These are phyloP conservation scores for Phytophthora constricta DNA, from an alignment of 352 stramenopile genomes.

Conservation along the genomic window DNA sequence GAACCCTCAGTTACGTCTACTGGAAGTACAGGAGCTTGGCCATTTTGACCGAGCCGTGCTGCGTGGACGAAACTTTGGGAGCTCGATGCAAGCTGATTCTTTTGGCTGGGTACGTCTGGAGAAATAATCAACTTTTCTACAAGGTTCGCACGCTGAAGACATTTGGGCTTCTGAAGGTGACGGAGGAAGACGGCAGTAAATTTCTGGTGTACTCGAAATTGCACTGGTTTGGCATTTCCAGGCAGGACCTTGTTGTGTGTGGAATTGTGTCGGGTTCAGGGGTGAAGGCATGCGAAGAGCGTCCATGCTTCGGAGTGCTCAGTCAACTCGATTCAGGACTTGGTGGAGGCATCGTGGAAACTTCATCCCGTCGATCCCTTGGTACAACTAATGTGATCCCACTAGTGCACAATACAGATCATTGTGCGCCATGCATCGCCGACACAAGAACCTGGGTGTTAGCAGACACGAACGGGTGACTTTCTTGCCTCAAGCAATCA, in stretches of 20 bases:
- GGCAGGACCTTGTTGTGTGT: constrained; percentile 12
- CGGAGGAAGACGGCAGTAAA: constrained; percentile 9
- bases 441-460: no score
- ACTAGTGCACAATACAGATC: no score
- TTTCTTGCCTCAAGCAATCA: no score
- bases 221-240: constrained; percentile 15
- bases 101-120: constrained; percentile 16
- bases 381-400: no score
- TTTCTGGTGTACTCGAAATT: constrained; percentile 18
- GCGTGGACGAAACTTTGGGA: no score
- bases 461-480: no score
- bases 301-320: not conserved
- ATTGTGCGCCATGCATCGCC: no score
- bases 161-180: constrained; percentile 18
- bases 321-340: constrained; percentile 3
- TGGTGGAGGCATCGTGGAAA: not conserved
- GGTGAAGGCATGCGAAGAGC: constrained; percentile 12
- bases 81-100: constrained; percentile 9
- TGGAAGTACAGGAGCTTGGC: no score
- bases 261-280: constrained; percentile 1
- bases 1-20: no score
- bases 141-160: constrained; percentile 16
- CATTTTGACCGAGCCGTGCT: no score
- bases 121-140: constrained; percentile 4
- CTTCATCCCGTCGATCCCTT: not conserved